phyloP scores from a whole-genome alignment of 2,329 filamentous ascomycete species.

The Alternaria metachromatica region DNA sequence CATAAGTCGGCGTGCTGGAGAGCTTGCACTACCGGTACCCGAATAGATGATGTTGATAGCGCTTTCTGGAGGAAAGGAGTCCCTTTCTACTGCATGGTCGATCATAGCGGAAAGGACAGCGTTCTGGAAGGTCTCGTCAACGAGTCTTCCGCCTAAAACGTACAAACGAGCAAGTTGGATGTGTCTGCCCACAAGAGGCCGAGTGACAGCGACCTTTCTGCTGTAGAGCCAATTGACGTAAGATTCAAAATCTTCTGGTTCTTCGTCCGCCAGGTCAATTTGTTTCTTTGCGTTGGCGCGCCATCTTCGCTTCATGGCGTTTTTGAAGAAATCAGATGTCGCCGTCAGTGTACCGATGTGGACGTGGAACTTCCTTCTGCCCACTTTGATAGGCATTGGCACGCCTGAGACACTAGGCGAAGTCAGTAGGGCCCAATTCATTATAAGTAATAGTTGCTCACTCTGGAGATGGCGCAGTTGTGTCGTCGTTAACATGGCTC shows the following conservation, averaged over 20 bases:
- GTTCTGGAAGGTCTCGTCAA: background rate
- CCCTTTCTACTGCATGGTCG: background rate
- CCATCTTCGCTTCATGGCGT: background rate
- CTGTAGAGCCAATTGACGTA: background rate
- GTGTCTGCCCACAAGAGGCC: background rate
- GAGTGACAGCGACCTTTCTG: background rate
- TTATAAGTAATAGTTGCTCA: background rate
- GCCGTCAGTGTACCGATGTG: background rate
- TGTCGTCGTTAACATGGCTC: background rate
- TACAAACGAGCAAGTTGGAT: background rate
- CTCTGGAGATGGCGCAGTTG: background rate
- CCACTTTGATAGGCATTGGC: background rate
- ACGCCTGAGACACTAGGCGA: background rate
- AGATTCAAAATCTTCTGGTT: background rate
- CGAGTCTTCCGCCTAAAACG: background rate
- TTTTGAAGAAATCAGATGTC: background rate
- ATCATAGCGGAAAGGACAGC: background rate
- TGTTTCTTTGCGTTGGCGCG: background rate
- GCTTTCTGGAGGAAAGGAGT: background rate
- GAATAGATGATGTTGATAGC: background rate
- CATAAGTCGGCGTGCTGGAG: background rate
- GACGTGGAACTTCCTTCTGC: background rate
- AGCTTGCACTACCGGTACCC: background rate
- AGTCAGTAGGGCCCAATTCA: background rate
- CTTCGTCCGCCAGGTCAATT: background rate